Conservation (phyloP, 2,329 filamentous ascomycete species). For the Elsinoe perseae region DNA sequence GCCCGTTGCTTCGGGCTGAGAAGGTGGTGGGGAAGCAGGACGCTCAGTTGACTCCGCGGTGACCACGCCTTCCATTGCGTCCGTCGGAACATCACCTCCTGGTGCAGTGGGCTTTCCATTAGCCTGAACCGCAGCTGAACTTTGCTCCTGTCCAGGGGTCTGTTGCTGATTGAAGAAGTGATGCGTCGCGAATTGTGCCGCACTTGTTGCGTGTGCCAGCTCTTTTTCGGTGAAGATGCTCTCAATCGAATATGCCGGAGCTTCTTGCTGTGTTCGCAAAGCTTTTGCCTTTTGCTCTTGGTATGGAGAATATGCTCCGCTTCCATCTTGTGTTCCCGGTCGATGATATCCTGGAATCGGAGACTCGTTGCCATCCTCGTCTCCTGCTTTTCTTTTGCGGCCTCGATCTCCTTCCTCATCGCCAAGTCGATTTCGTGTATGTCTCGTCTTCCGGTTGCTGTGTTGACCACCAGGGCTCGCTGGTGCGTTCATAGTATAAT, state of each 20-base stretch:
- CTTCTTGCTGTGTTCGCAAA: constrained; percentile 49
- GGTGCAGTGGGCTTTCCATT: constrained; percentile 17
- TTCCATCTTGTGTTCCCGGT: constrained; percentile 35
- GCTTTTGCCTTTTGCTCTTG: constrained; percentile 47
- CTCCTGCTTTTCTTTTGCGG: constrained; percentile 52
- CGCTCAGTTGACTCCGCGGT: constrained; percentile 22
- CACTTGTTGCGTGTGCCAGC: constrained; percentile 53
- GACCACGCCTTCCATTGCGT: constrained; percentile 20
- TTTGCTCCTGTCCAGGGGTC: constrained; percentile 20
- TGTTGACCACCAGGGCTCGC: constrained; percentile 54
- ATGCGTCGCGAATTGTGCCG: constrained; percentile 52
- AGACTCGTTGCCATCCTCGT: constrained; percentile 52
- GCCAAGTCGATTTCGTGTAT: constrained; percentile 47
- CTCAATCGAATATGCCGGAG: constrained; percentile 53
- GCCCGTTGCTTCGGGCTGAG: constrained; percentile 33
- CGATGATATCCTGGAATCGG: constrained; percentile 46
- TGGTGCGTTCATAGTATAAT: constrained; percentile 59
- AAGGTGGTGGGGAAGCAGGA: constrained; percentile 23
- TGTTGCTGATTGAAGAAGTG: constrained; percentile 49
- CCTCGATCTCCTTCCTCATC: constrained; percentile 34
- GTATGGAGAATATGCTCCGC: constrained; percentile 43
- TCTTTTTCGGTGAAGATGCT: constrained; percentile 62
- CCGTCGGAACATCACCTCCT: constrained; percentile 26
- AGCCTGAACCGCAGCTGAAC: constrained; percentile 8
- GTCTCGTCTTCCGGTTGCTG: constrained; percentile 55